Evolutionary conservation across 306 rosid species (phyloP), one percentile per base, ranked within the genome.

Genomic region (Fragaria nilgerrensis): DNA sequence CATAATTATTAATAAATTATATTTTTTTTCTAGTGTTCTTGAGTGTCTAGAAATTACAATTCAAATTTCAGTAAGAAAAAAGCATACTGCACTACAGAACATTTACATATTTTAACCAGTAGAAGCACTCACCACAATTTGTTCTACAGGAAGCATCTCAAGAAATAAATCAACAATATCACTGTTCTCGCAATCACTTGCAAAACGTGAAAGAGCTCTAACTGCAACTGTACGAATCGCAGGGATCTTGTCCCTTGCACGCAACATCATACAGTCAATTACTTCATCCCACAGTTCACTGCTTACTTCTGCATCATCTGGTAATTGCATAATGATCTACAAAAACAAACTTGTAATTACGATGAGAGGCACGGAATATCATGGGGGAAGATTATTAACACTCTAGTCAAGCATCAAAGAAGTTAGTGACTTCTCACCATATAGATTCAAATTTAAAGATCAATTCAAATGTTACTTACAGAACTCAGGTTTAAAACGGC

Each of bases 201-300:
- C 97, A 82, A 95, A 95, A 50, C 99, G 97, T 23, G 99, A 89
- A 81, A 95, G 99, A 6, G 99, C 97, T 81, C 99, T 86, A 68
- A 95, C 87, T 1, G 97, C 96, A 82, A 84, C 90, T 11, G 95
- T 82, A 75, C 99, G 99, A 70, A 92, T 82, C 32, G 79, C 59
- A 74, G 96, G 90, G 50, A 90, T 86, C 86, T 89, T 95, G 79
- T 95, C 99, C 43, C 76, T 75, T n/a, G 79, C 88, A 63, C 94
- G 87, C 73, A 82, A 69, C 92, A 76, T 90, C 97, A 95, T 89
- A 87, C 87, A 84, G 55, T 95, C 97, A 74, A 95, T 83, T 65
- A 92, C 93, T 82, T 87, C 96, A 77, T 95, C 99, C 99, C 96
- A 95, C 11, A 92, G 63, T 20, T 92, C 97, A 82, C 76, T 82